Conservation (phyloP, 108 stramenopile genomes). For the Fragilaria radians region DNA sequence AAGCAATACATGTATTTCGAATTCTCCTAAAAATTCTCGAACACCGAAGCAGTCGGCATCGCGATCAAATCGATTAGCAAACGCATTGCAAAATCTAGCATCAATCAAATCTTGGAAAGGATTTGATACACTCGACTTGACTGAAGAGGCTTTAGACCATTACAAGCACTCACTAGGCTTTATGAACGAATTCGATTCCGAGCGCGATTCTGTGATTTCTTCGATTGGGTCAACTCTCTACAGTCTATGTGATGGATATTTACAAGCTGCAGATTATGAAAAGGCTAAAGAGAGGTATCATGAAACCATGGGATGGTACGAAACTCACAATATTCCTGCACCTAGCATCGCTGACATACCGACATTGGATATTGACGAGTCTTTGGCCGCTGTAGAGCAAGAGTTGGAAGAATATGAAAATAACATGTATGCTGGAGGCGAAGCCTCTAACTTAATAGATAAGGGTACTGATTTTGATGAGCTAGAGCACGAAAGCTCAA, state of each 20-base stretch:
- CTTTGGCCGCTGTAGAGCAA: constrained; percentile 1
- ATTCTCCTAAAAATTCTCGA: too few species aligned
- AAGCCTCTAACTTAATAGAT: not conserved
- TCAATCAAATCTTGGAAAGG: constrained; percentile 1
- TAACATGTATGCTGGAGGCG: constrained; percentile 1
- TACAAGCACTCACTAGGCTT: not conserved
- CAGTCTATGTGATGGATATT: constrained; percentile 2
- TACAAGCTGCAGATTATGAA: constrained; percentile 12
- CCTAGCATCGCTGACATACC: not conserved
- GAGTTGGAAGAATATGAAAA: constrained; percentile 5
- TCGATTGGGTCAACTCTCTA: constrained; percentile 4
- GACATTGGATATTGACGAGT: not conserved
- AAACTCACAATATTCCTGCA: not conserved
- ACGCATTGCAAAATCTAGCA: constrained; percentile 11
- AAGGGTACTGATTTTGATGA: not conserved
- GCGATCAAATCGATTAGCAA: constrained; percentile 4
- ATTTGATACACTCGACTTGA: not conserved
- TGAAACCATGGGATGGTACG: constrained; percentile 7
- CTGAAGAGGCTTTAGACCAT: constrained; percentile 6
- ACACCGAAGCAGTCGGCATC: not conserved
- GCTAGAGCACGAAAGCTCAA: constrained; percentile 8
- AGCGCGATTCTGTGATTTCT: not conserved
- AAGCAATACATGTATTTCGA: not conserved
- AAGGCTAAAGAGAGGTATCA: constrained; percentile 2
- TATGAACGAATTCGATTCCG: not conserved